Evolutionary conservation across 164 flowering plant genomes (phyloP).

Genomic region (Nymphaea thermarum): DNA sequence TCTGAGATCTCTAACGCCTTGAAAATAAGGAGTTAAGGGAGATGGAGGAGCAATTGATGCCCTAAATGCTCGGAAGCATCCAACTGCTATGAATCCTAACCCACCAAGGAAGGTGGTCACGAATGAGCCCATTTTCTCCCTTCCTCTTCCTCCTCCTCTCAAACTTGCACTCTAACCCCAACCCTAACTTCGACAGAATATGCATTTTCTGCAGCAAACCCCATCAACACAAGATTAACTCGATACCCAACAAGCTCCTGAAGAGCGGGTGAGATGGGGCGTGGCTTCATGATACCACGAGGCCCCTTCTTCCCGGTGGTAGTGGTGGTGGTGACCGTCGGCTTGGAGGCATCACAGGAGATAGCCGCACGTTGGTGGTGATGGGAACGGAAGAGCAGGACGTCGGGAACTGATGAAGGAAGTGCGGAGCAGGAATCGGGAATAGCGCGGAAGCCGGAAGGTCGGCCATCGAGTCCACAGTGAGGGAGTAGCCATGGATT

Average conservation of each 20-base stretch:
- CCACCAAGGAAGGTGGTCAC: too few species aligned
- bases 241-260: constrained; percentile 40
- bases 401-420: not conserved
- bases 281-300: constrained; percentile 26
- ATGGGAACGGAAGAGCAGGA: not conserved
- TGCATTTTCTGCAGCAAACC: too few species aligned
- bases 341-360: constrained; percentile 34
- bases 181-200: too few species aligned
- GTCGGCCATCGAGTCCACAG: not conserved
- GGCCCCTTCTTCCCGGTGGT: constrained; percentile 34
- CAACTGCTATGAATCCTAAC: too few species aligned
- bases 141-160: not conserved
- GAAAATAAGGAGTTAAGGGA: constrained; percentile 23
- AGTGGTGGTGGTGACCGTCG: constrained; percentile 16
- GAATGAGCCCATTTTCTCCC: constrained; percentile 1
- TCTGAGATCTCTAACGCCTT: constrained; percentile 38
- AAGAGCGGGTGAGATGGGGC: constrained; percentile 41
- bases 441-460: not conserved
- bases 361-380: not conserved
- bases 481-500: not conserved
- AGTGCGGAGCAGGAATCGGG: not conserved
- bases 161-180: too few species aligned
- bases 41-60: too few species aligned
- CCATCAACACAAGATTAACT: too few species aligned
- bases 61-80: too few species aligned